Evolutionary conservation across 768 basidiomycete species (phyloP).

Genomic region (Xerocomus potaroensis): DNA sequence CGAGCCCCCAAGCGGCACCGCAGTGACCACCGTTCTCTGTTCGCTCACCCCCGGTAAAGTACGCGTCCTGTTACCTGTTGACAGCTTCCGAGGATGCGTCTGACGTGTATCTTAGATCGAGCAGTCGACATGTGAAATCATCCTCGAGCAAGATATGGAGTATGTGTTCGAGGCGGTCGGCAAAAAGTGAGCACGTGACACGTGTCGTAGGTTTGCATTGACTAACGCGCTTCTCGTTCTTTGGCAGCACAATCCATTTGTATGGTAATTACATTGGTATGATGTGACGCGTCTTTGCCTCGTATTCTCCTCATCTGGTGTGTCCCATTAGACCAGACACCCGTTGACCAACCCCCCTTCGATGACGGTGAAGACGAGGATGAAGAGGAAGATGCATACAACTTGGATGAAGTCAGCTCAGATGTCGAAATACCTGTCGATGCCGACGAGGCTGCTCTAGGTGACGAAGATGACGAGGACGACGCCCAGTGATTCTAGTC

Average conservation of each 20-base stretch:
- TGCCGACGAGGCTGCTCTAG: constrained; percentile 54
- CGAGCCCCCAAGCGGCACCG: constrained; percentile 38
- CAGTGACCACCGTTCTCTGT: constrained; percentile 59
- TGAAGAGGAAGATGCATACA: constrained; percentile 50
- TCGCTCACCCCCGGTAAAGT: constrained; percentile 83
- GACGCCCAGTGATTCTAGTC: constrained; percentile 38
- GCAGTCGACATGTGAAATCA: constrained; percentile 66
- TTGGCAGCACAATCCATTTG: constrained; percentile 61
- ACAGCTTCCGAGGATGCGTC: constrained; percentile 4
- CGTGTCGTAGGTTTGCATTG: neutral
- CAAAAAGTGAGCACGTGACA: constrained; percentile 59
- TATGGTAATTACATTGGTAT: constrained; percentile 83
- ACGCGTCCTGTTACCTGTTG: constrained; percentile 10
- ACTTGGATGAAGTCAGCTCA: constrained; percentile 73
- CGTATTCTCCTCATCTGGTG: neutral
- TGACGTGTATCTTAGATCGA: constrained; percentile 53
- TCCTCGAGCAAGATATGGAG: constrained; percentile 61
- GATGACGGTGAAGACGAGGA: constrained; percentile 39
- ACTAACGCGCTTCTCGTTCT: constrained; percentile 10
- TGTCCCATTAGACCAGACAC: constrained; percentile 46
- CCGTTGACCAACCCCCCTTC: constrained; percentile 45
- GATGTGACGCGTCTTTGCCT: neutral
- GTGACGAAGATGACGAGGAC: constrained; percentile 39
- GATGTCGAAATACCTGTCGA: constrained; percentile 81
- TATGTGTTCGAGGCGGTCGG: constrained; percentile 70